phyloP scores from a whole-genome alignment of 371 early-diverging fungal genomes.

The Lichtheimia hyalospora region DNA sequence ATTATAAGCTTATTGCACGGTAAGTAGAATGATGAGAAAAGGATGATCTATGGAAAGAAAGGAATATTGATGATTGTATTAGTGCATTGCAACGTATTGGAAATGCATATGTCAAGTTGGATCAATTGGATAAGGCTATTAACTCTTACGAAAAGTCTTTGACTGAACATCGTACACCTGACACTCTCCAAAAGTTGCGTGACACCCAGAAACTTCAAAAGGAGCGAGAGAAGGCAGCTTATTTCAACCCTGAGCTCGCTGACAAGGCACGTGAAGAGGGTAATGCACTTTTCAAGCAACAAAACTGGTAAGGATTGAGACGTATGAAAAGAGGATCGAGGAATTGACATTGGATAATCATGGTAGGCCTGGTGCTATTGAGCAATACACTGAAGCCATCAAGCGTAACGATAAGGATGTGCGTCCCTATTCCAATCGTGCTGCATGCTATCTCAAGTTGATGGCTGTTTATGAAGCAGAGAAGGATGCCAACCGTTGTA shows the following conservation, averaged over 20 bases:
- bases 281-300: slow-evolving; percentile 90
- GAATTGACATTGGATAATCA: not conserved
- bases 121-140: slow-evolving; percentile 85
- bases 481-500: slow-evolving; percentile 92
- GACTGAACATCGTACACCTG: slow-evolving; percentile 94
- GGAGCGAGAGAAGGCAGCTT: slow-evolving; percentile 80
- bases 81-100: slow-evolving; percentile 92
- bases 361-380: slow-evolving; percentile 80
- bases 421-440: slow-evolving; percentile 93
- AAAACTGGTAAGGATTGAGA: slow-evolving; percentile 55
- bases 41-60: not conserved
- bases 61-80: not conserved
- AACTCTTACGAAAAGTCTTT: slow-evolving; percentile 91
- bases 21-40: slow-evolving; percentile 16
- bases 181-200: slow-evolving; percentile 87
- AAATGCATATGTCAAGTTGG: slow-evolving; percentile 80
- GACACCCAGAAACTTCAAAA: slow-evolving; percentile 85
- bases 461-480: slow-evolving; percentile 93
- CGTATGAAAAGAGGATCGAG: not conserved
- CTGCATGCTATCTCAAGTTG: slow-evolving; percentile 94
- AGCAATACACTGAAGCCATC: slow-evolving; percentile 95
- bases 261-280: slow-evolving; percentile 94
- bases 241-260: slow-evolving; percentile 79
- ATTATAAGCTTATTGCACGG: slow-evolving; percentile 95
- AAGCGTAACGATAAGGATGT: slow-evolving; percentile 93